Base-by-base conservation (phyloP, 1,139 yeast species). In the Groenewaldozyma sp. region DNA sequence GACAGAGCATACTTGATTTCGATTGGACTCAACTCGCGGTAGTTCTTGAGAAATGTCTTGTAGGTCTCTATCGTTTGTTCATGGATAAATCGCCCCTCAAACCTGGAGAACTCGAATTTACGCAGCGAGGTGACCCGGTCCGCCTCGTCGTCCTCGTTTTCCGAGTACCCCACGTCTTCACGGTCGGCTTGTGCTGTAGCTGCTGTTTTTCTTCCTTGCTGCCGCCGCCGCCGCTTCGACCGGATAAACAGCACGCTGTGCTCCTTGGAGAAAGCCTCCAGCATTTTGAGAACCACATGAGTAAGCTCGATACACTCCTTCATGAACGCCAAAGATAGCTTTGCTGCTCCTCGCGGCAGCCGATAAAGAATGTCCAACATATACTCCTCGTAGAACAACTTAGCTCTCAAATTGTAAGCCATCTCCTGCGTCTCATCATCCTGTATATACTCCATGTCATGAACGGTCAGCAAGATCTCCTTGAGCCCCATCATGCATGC, bases 401-500 rank as follows among this genome's bases (percentile, higher is more conserved):
- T 68, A 29, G 74, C 65, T 37, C 73, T 69, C 41, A 73, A 66
- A 35, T 70, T 71, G 4, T 72, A 71, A 2, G 78, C 70, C 7
- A 70, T 65, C 7, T 67, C 73, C 27, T 60, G 58, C 51, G 67
- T 68, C n/a, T 67, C 70, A 4, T 63, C 63, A 16, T 55, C 46
- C 2, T 51, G 45, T 1, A 62, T 52, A 10, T 59, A 52, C 33
- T 73, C 71, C 60, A 80, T 69, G 1, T 70, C 63, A 31, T 69
- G 65, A 1, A 84, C 67, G 2, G 80, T 68, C 13, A 69, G 56
- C 4, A 91, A 59, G 31, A 87, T 61, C 47, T 83, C 84, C 31
- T 72, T 71, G 53, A 84, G 76, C 43, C 87, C 74, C 31, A 76
- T 66, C 73, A 84, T 72, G 1, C 81, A 75, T 1, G 87, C 83